phyloP scores from a whole-genome alignment of 176 grass and related monocot species.

The Saccharum spontaneum region DNA sequence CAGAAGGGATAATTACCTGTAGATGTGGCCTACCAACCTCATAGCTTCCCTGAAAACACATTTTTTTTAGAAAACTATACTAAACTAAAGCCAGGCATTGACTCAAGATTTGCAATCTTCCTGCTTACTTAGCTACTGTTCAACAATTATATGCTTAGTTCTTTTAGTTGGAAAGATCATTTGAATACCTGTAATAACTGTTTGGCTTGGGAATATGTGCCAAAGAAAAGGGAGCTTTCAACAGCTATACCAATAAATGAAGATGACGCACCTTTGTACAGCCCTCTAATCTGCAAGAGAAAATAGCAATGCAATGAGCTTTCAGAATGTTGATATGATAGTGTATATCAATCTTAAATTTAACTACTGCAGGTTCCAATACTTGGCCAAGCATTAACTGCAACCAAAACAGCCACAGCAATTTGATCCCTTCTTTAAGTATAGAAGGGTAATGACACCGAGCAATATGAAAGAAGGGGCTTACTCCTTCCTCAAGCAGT shows the following conservation, averaged over 20 bases:
- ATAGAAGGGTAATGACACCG: slow-evolving; percentile 18
- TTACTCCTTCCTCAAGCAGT: slow-evolving; percentile 92
- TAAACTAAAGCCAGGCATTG: slow-evolving; percentile 4
- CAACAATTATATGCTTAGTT: slow-evolving; percentile 8
- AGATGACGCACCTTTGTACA: slow-evolving; percentile 94
- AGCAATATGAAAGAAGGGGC: slow-evolving; percentile 29
- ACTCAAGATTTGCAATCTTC: slow-evolving; percentile 8
- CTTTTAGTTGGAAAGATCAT: slow-evolving; percentile 26
- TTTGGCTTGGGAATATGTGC: slow-evolving; percentile 82
- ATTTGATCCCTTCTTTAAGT: slow-evolving; percentile 7
- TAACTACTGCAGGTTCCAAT: slow-evolving; percentile 17
- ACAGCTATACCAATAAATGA: slow-evolving; percentile 89
- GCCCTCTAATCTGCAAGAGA: slow-evolving; percentile 70
- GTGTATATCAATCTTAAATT: neutral
- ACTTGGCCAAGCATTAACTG: slow-evolving; percentile 1
- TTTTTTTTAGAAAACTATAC: slow-evolving; percentile 1
- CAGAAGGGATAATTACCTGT: slow-evolving; percentile 82
- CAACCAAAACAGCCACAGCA: neutral
- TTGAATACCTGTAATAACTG: slow-evolving; percentile 74
- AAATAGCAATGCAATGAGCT: slow-evolving; percentile 39
- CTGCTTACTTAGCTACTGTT: neutral
- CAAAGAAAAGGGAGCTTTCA: slow-evolving; percentile 94
- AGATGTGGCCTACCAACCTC: slow-evolving; percentile 66
- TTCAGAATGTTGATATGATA: slow-evolving; percentile 20
- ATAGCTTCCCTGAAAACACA: slow-evolving; percentile 59